Evolutionary conservation across 2,329 filamentous ascomycete species (phyloP), one percentile per base, ranked within the genome.

Genomic region (Thelonectria discophora): DNA sequence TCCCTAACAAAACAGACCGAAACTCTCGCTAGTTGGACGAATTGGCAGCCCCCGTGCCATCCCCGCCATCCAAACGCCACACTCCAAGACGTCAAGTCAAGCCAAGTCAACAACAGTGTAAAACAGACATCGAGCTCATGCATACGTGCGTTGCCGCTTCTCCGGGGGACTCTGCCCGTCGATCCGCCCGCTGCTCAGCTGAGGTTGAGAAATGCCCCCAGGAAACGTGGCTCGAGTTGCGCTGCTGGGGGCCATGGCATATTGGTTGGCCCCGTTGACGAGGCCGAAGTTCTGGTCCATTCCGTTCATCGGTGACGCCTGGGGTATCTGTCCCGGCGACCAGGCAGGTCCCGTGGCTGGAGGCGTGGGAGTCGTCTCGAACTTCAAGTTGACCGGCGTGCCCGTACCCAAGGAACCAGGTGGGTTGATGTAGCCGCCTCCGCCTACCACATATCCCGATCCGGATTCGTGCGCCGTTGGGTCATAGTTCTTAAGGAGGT

Each of bases 401-500:
- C 69, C 56, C 5, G 69, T 72, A 40, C 54, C 64, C 51, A 72
- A 37, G 46, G 66, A 73, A 32, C 69, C 69, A 10, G 72, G 65
- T 57, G 78, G 74, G 60, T 74, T 76, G 62, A 79, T 73, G 62
- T 75, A 77, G 5, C 74, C 68, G n/a, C 72, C 70, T 24, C 73
- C 75, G 15, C 72, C 69, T 32, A 75, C 72, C 48, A 74, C 71
- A 60, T 73, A 79, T 17, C 73, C 74, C 5, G 73, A 70, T 20
- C 76, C 74, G 5, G 75, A 72, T 17, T 77, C 76, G 46, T 85
- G 82, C 1, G 74, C 72, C 3, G 82, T 79, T 4, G 84, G 84
- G 60, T 87, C 70, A 47, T 72, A 72, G 24, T 71, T 86, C 73
- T 92, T 93, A 73, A 96, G 89, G 63, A 97, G 83, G 74, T 93